Evolutionary conservation across 1,284 basidiomycete genomes (phyloP).

Genomic region (Phellopilus nigrolimitatus): DNA sequence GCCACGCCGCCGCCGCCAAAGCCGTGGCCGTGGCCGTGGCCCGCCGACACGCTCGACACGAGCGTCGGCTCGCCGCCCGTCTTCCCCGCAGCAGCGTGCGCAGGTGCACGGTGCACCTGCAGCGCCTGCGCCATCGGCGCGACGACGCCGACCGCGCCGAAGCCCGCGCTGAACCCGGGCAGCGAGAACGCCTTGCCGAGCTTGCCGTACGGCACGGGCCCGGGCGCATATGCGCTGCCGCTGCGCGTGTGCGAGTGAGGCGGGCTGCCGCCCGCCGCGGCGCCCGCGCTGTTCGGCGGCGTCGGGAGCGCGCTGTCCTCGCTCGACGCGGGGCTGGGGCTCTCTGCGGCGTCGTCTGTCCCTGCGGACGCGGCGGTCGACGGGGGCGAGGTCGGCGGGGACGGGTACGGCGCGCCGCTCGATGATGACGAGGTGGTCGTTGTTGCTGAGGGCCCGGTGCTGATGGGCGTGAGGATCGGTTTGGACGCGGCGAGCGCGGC

Average conservation of each 20-base stretch:
- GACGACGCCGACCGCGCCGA: no score
- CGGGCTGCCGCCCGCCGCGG: no score
- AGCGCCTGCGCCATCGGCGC: neutral
- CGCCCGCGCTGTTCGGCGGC: neutral
- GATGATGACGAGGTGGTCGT: no score
- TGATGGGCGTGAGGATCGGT: neutral
- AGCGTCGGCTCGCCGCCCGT: no score
- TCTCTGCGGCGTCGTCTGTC: neutral
- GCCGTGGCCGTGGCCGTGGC: no score
- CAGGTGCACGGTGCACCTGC: neutral
- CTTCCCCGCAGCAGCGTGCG: neutral
- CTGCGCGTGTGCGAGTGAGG: neutral
- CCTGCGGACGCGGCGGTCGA: neutral
- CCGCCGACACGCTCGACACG: neutral
- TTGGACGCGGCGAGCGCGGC: neutral
- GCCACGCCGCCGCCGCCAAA: neutral
- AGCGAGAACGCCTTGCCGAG: neutral
- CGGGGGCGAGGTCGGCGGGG: neutral
- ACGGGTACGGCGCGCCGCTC: no score
- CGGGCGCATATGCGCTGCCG: no score
- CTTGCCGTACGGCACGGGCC: neutral
- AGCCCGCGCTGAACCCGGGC: neutral
- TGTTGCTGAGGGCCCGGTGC: neutral
- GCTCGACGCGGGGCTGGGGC: neutral
- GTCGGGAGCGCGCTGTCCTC: neutral